A percentile compares a stretch with the other conserved stretches of the same genome.
Evolutionary conservation across 2,329 filamentous ascomycete species (phyloP).

Genomic region (Hypoxylon sp.): DNA sequence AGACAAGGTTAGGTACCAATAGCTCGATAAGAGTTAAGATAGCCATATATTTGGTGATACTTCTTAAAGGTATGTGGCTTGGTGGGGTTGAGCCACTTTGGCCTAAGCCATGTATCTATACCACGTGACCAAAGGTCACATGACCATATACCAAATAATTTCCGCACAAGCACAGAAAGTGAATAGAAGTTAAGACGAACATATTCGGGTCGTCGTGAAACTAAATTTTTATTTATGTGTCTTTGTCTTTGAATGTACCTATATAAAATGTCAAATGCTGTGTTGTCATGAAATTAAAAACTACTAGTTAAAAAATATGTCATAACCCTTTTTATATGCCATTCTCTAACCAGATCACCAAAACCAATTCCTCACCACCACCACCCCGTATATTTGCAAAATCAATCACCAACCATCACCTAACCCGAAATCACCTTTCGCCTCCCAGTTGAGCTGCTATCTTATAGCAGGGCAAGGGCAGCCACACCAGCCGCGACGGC

Average conservation of each 20-base stretch:
- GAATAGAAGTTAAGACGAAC: not conserved
- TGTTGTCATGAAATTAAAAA: constrained; percentile 21
- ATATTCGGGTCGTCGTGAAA: constrained; percentile 1
- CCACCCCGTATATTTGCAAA: constrained; percentile 6
- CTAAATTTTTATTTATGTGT: constrained; percentile 11
- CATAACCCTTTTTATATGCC: constrained; percentile 27
- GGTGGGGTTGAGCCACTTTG: no score
- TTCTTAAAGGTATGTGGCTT: no score
- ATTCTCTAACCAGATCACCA: constrained; percentile 26
- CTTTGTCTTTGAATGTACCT: not conserved
- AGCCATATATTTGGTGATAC: no score
- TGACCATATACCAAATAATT: not conserved
- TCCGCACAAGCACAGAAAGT: not conserved
- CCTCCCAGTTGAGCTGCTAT: not conserved
- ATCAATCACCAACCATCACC: constrained; percentile 8
- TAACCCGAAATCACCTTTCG: constrained; percentile 6
- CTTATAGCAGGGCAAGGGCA: constrained; percentile 44
- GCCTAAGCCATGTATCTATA: no score
- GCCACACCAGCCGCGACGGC: constrained; percentile 38
- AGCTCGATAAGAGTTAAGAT: no score
- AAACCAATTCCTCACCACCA: constrained; percentile 4
- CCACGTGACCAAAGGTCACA: no score
- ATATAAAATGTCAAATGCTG: not conserved
- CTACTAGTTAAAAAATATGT: constrained; percentile 11
- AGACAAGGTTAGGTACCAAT: no score